These are phyloP conservation scores for Globisporangium barbulae DNA, from an alignment of 352 stramenopile species.

Conservation along the genomic window DNA sequence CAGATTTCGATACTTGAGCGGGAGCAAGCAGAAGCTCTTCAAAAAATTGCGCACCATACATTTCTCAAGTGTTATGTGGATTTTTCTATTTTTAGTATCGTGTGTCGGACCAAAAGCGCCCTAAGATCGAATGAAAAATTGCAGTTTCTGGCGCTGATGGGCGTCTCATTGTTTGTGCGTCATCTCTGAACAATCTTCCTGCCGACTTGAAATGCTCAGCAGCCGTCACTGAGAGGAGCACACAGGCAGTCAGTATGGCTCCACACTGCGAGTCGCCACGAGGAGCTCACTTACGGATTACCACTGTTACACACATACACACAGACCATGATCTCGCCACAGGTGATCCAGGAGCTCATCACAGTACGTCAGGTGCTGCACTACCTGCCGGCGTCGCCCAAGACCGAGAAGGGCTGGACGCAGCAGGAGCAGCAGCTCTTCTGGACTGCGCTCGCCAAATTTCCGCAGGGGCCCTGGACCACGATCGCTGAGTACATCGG, in stretches of 20 bases:
- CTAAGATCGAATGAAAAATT: constrained; percentile 10
- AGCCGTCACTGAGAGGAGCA: background rate
- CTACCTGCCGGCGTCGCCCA: constrained; percentile 32
- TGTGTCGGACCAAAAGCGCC: constrained; percentile 1
- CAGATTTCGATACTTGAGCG: background rate
- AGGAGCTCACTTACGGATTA: constrained; percentile 8
- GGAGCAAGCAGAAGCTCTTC: background rate
- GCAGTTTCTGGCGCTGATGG: background rate
- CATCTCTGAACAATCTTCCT: background rate
- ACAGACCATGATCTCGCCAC: constrained; percentile 22
- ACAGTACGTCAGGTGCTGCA: constrained; percentile 32
- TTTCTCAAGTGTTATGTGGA: background rate
- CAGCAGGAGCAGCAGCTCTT: constrained; percentile 38
- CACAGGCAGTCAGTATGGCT: background rate
- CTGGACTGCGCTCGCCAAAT: constrained; percentile 35
- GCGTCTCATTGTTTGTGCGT: constrained; percentile 2
- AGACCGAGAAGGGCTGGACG: constrained; percentile 30
- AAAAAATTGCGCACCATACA: constrained; percentile 3
- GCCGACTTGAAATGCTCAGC: constrained; percentile 1
- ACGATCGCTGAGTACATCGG: constrained; percentile 42
- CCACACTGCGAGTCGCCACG: background rate
- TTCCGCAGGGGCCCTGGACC: constrained; percentile 44
- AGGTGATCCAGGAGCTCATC: constrained; percentile 35
- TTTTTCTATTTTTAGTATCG: constrained; percentile 11
- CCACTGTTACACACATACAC: constrained; percentile 9